These are phyloP conservation scores for Pseudocercospora vitis DNA, from an alignment of 2,329 filamentous ascomycete genomes.

Conservation along the genomic window DNA sequence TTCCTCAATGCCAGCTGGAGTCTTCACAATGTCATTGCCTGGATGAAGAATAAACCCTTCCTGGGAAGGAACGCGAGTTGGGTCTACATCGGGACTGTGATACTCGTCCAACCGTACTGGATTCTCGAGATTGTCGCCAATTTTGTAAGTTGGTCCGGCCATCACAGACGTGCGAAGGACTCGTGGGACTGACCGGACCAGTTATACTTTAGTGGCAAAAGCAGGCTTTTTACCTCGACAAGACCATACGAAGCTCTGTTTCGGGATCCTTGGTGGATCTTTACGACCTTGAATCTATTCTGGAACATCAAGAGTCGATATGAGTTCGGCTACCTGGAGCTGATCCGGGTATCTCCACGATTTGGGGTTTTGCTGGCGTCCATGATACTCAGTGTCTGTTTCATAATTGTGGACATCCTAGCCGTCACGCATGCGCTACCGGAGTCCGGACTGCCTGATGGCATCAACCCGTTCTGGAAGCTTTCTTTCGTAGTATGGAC, in stretches of 20 bases:
- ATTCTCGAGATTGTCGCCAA: constrained; percentile 65
- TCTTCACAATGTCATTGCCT: constrained; percentile 66
- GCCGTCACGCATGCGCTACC: constrained; percentile 52
- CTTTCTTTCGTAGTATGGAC: constrained; percentile 52
- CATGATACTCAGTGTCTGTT: constrained; percentile 61
- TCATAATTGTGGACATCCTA: constrained; percentile 62
- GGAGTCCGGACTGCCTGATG: constrained; percentile 42
- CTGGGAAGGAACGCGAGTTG: constrained; percentile 51
- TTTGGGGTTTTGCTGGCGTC: constrained; percentile 62
- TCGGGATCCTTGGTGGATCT: constrained; percentile 69
- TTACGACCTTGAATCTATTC: constrained; percentile 60
- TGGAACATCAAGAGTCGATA: constrained; percentile 65
- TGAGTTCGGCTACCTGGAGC: constrained; percentile 56
- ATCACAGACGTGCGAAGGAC: not conserved
- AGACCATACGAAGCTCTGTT: constrained; percentile 62
- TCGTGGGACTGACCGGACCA: constrained; percentile 14
- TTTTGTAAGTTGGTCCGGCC: constrained; percentile 41
- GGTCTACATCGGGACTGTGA: constrained; percentile 60
- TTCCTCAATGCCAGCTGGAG: constrained; percentile 60
- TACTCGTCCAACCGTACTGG: constrained; percentile 64
- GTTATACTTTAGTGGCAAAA: constrained; percentile 53
- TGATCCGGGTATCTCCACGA: constrained; percentile 61
- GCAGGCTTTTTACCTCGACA: constrained; percentile 54
- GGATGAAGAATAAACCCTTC: constrained; percentile 63
- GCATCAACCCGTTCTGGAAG: constrained; percentile 69